These are phyloP conservation scores for Fonsecaea erecta DNA, from an alignment of 2,329 filamentous ascomycete genomes.

Conservation along the genomic window DNA sequence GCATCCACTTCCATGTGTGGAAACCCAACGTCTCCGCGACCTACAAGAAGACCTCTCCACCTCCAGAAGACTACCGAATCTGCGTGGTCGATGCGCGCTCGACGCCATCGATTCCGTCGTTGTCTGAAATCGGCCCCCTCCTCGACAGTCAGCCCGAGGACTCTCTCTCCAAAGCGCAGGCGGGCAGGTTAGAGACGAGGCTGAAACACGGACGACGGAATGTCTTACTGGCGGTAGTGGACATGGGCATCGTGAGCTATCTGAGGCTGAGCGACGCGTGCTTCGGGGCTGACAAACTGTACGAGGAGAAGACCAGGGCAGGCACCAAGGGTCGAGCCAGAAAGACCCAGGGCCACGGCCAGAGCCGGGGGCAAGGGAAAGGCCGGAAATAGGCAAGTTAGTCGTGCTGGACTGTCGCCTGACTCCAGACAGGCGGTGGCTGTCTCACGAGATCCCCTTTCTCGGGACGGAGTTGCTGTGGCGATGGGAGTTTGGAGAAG, in stretches of 20 bases:
- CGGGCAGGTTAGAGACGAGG: slow-evolving; percentile 67
- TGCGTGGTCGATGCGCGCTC: slow-evolving; percentile 78
- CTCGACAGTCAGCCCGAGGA: slow-evolving; percentile 75
- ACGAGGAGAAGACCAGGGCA: slow-evolving; percentile 44
- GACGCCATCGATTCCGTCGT: slow-evolving; percentile 68
- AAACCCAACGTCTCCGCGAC: slow-evolving; percentile 63
- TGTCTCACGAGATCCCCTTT: background rate
- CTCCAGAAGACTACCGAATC: slow-evolving; percentile 80
- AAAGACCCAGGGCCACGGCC: slow-evolving; percentile 26
- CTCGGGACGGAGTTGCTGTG: too few species aligned
- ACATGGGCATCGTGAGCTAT: slow-evolving; percentile 88
- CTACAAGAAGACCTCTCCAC: slow-evolving; percentile 82
- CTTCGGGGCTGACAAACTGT: slow-evolving; percentile 75
- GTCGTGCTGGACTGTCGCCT: background rate
- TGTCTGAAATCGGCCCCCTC: slow-evolving; percentile 72
- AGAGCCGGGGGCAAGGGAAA: slow-evolving; percentile 1
- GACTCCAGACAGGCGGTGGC: background rate
- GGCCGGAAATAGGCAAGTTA: background rate
- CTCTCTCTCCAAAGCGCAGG: slow-evolving; percentile 58
- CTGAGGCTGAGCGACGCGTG: slow-evolving; percentile 77
- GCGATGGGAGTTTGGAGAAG: too few species aligned
- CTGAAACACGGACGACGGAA: slow-evolving; percentile 84
- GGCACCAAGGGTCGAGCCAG: slow-evolving; percentile 41
- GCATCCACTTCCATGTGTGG: slow-evolving; percentile 80
- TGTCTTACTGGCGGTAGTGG: slow-evolving; percentile 84